Evolutionary conservation across 2,329 filamentous ascomycete species (phyloP).

Genomic region (Cercospora sp.): DNA sequence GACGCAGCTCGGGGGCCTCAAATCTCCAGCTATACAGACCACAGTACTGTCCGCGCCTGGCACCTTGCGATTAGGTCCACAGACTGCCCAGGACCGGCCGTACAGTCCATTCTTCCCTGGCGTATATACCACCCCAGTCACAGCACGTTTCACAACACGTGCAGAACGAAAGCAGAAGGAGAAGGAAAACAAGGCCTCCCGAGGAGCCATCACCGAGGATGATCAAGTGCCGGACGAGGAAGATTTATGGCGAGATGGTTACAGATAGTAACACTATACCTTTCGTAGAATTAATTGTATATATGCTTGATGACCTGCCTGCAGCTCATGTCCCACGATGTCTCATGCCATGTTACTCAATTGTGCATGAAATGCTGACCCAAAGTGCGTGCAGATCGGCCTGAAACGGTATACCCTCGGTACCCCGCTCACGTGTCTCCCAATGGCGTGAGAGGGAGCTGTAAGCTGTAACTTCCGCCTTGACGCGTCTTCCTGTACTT

Average conservation of each 20-base stretch:
- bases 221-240: constrained; percentile 62
- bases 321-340: neutral
- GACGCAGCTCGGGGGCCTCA: too few species aligned
- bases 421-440: constrained; percentile 9
- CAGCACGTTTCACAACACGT: constrained; percentile 67
- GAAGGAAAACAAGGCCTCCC: constrained; percentile 59
- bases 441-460: constrained; percentile 5
- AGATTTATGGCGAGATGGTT: constrained; percentile 57
- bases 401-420: constrained; percentile 15
- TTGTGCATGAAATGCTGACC: neutral
- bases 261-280: too few species aligned
- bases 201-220: constrained; percentile 56
- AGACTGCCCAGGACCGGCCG: too few species aligned
- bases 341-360: neutral
- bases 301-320: too few species aligned
- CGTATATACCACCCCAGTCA: too few species aligned
- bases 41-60: too few species aligned
- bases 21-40: too few species aligned
- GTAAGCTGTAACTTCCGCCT: neutral
- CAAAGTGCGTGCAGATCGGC: neutral
- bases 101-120: too few species aligned
- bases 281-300: too few species aligned
- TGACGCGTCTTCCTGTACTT: constrained; percentile 7
- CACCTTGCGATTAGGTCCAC: too few species aligned
- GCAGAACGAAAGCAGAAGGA: constrained; percentile 69